A percentile compares a stretch with the other conserved stretches of the same genome.
Conservation (phyloP, 31 red algal species). For the Odonthalia washingtoniensis region DNA sequence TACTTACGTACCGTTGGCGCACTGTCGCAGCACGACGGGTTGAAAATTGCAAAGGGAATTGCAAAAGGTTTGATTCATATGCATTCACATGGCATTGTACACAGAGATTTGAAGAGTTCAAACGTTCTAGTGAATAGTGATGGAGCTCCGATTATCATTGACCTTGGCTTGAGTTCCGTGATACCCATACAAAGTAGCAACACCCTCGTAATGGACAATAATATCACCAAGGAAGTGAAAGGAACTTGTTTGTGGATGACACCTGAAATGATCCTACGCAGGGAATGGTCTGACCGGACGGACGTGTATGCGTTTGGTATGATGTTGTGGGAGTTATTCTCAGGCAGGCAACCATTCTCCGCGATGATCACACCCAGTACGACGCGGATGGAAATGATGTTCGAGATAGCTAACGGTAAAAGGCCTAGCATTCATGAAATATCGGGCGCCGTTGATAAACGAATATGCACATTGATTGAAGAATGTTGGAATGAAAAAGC, state of each 20-base stretch:
- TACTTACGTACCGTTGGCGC: conserved; percentile 32
- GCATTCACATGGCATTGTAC: conserved; percentile 75
- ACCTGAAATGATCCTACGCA: conserved; percentile 67
- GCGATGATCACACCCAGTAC: conserved; percentile 20
- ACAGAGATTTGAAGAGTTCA: conserved; percentile 86
- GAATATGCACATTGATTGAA: conserved; percentile 40
- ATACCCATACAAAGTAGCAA: neutral
- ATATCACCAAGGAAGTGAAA: conserved; percentile 38
- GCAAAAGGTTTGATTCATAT: conserved; percentile 74
- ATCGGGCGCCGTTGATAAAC: conserved; percentile 25
- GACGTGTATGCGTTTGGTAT: conserved; percentile 79
- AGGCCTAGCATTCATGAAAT: conserved; percentile 44
- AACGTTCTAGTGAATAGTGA: conserved; percentile 70
- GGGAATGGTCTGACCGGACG: conserved; percentile 49
- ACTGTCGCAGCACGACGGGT: conserved; percentile 31
- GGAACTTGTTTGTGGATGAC: conserved; percentile 72
- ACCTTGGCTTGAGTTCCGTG: conserved; percentile 59
- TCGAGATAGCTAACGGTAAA: conserved; percentile 52
- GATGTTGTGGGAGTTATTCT: conserved; percentile 76
- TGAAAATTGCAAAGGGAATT: conserved; percentile 55
- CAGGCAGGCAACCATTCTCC: conserved; percentile 46
- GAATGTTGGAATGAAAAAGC: conserved; percentile 52
- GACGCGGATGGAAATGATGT: conserved; percentile 3
- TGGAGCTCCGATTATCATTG: conserved; percentile 66
- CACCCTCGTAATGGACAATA: neutral